Conservation (phyloP, 768 basidiomycete genomes). For the Lentinula sp. region DNA sequence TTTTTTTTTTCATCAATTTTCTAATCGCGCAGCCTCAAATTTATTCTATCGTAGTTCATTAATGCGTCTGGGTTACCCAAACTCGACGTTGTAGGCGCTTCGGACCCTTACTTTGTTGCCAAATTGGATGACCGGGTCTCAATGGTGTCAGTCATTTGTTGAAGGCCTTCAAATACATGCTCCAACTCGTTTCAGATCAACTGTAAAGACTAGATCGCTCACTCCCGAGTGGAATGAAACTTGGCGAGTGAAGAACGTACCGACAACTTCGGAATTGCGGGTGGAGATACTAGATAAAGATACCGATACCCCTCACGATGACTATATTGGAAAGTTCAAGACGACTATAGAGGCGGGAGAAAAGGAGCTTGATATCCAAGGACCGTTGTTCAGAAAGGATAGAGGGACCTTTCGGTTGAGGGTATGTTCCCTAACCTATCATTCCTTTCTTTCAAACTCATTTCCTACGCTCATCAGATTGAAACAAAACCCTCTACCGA, state of each 20-base stretch:
- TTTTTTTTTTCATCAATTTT: background rate
- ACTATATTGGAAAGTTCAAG: conserved; percentile 59
- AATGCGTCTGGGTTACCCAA: conserved; percentile 63
- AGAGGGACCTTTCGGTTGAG: conserved; percentile 68
- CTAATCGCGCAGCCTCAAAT: background rate
- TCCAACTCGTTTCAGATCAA: conserved; percentile 40
- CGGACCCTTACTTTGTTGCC: conserved; percentile 71
- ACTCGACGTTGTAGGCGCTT: conserved; percentile 59
- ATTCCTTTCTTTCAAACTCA: background rate
- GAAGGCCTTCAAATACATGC: background rate
- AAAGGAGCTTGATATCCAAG: conserved; percentile 60
- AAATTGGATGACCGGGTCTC: conserved; percentile 57
- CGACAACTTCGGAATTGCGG: conserved; percentile 47
- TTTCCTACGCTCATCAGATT: conserved; percentile 33
- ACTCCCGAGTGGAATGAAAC: conserved; percentile 71
- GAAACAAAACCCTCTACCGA: conserved; percentile 41
- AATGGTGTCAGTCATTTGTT: conserved; percentile 45
- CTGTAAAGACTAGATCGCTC: conserved; percentile 50
- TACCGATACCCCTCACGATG: conserved; percentile 47
- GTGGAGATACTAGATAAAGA: conserved; percentile 72
- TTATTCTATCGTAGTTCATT: conserved; percentile 44
- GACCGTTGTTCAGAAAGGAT: conserved; percentile 37
- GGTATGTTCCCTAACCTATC: conserved; percentile 25
- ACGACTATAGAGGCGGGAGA: conserved; percentile 47
- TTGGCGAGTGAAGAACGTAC: conserved; percentile 73